Conservation (phyloP, 371 early-diverging fungal genomes). For the Mortierella sp. region DNA sequence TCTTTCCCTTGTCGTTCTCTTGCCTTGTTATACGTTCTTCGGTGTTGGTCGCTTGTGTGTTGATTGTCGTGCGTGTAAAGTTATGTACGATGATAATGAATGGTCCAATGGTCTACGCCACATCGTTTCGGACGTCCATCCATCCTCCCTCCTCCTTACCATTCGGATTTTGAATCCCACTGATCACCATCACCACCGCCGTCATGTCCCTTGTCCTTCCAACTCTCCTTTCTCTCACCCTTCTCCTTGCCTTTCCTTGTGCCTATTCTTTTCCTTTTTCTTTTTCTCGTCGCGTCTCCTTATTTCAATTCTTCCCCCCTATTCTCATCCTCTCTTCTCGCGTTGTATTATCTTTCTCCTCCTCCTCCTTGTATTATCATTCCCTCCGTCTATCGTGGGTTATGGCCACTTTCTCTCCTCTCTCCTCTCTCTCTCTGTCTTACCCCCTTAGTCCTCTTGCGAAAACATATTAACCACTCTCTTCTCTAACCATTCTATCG, state of each 20-base stretch:
- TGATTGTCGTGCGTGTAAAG: neutral
- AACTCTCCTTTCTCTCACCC: neutral
- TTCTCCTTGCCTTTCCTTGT: neutral
- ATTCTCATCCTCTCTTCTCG: neutral
- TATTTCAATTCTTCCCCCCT: constrained; percentile 22
- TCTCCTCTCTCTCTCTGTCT: neutral
- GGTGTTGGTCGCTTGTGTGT: neutral
- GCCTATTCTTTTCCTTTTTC: neutral
- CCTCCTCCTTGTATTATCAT: constrained; percentile 3
- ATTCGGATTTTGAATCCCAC: neutral
- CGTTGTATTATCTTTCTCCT: neutral
- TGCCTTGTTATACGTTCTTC: neutral
- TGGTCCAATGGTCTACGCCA: neutral
- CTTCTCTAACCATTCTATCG: neutral
- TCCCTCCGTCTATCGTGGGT: neutral
- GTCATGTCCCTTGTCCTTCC: neutral
- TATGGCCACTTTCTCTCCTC: too few species aligned
- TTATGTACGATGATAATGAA: neutral
- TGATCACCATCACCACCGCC: neutral
- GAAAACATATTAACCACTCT: constrained; percentile 1
- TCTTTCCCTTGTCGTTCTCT: neutral
- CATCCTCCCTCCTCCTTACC: neutral
- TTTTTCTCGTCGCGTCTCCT: constrained; percentile 11
- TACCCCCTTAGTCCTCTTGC: constrained; percentile 13
- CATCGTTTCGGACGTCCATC: neutral